Base-by-base conservation (phyloP, 805 yeast species). In the Yarrowia porcina region DNA sequence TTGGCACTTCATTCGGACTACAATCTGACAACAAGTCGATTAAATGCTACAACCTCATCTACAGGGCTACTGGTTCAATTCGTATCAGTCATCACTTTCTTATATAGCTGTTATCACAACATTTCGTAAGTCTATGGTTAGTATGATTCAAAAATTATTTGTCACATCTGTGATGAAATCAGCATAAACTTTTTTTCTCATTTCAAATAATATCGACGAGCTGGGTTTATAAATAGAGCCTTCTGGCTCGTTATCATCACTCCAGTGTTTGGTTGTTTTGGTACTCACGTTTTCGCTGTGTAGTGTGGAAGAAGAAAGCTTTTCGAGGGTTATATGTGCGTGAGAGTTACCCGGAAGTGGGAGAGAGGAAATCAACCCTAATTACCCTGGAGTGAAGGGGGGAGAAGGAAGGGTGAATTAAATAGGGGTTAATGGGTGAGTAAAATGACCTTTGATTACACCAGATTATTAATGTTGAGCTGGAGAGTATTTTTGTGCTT, bases 181-280 rank as follows among this genome's bases (percentile, higher is more conserved):
- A 62, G 64, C 28, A 54, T 63, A 56, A 45, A 57, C 63, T 54
- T 64, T 63, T 52, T 47, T 47, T 64, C 65, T 63, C 59, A 56
- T 62, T 63, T 44, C 41, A 56, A 56, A 64, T 44, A 54, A 56
- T 44, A 63, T 57, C 65, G 65, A 62, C 63, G 65, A 63, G 65
- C 65, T 63, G 63, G 66, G 65, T 63, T 64, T 64, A 63, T 62
- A 56, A 38, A 45, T 62, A 49, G 59, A 38, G 65, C 63, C 63
- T 49, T 54, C 27, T 32, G 65, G 61, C 63, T 45, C 63, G 44
- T 64, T 63, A 63, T 59, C 64, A 52, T 62, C 65, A 59, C 52
- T 65, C 59, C 59, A 52, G 12, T 17, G 28, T 23, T 9, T 15
- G 9, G 33, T 18, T 18, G 38, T 1, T 21, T 36, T 17, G 41